Percentiles rank a stretch among this genome's conserved stretches.
Conservation (phyloP, 306 rosid species). For the Quercus mongolica region DNA sequence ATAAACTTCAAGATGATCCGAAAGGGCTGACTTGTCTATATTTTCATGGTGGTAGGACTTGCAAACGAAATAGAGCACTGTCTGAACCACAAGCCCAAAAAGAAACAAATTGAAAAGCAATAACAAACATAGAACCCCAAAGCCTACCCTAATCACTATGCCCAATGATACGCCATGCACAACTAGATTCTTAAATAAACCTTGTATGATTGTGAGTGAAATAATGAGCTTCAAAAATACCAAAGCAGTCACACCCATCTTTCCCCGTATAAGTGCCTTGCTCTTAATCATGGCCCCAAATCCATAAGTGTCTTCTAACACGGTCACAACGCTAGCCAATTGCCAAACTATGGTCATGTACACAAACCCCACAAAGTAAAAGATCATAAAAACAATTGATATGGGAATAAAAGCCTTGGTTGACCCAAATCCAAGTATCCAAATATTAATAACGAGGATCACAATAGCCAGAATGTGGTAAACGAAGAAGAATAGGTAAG, state of each 20-base stretch:
- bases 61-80: slow-evolving; percentile 79
- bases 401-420: background rate
- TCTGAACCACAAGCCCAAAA: slow-evolving; percentile 52
- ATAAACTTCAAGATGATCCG: slow-evolving; percentile 68
- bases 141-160: slow-evolving; percentile 7
- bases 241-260: slow-evolving; percentile 29
- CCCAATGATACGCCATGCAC: slow-evolving; percentile 33
- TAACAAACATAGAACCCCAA: slow-evolving; percentile 41
- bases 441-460: background rate
- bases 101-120: slow-evolving; percentile 34
- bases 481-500: slow-evolving; percentile 29
- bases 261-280: slow-evolving; percentile 55
- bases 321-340: slow-evolving; percentile 59
- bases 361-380: slow-evolving; percentile 41
- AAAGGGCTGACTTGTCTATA: slow-evolving; percentile 66
- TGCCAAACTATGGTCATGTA: slow-evolving; percentile 68
- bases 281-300: slow-evolving; percentile 70
- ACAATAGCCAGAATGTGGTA: slow-evolving; percentile 26
- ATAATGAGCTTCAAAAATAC: slow-evolving; percentile 21
- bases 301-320: slow-evolving; percentile 66
- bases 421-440: background rate
- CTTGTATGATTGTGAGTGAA: slow-evolving; percentile 6
- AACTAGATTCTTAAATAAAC: slow-evolving; percentile 35
- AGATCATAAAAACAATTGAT: background rate
- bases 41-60: slow-evolving; percentile 82